These are phyloP conservation scores for Vigna reflexopilosa DNA, from an alignment of 306 rosid genomes.

Conservation along the genomic window DNA sequence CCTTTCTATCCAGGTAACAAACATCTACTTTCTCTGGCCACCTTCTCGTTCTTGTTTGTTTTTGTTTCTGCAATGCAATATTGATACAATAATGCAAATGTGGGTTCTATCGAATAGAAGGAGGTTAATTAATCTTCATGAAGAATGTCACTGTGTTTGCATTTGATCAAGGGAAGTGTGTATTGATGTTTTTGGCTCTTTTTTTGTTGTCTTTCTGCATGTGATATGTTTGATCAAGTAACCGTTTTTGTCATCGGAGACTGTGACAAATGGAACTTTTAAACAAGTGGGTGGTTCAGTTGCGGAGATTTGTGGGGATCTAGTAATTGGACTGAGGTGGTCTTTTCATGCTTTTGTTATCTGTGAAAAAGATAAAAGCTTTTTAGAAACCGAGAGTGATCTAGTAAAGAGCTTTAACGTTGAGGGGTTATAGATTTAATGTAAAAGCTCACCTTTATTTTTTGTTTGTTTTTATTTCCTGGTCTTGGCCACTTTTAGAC, in stretches of 20 bases:
- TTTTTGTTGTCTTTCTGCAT: constrained; percentile 16
- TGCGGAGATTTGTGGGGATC: constrained; percentile 33
- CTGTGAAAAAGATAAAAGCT: not conserved
- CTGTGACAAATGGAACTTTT: constrained; percentile 1
- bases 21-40: constrained; percentile 22
- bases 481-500: not conserved
- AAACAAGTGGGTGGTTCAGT: not conserved
- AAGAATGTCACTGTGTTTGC: constrained; percentile 12
- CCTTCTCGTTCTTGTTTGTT: not conserved
- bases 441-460: not conserved
- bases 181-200: not conserved
- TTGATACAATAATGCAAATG: constrained; percentile 7
- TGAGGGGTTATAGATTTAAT: constrained; percentile 18
- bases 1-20: constrained; percentile 53
- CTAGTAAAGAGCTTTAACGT: not conserved
- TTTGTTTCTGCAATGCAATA: not conserved
- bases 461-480: not conserved
- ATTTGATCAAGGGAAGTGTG: constrained; percentile 25
- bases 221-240: not conserved
- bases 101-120: constrained; percentile 1
- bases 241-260: not conserved
- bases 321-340: constrained; percentile 1
- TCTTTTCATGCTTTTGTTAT: not conserved
- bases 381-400: constrained; percentile 4
- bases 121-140: not conserved